Conservation (phyloP, 2,329 filamentous ascomycete species). For the Myriosclerotinia curreyana region DNA sequence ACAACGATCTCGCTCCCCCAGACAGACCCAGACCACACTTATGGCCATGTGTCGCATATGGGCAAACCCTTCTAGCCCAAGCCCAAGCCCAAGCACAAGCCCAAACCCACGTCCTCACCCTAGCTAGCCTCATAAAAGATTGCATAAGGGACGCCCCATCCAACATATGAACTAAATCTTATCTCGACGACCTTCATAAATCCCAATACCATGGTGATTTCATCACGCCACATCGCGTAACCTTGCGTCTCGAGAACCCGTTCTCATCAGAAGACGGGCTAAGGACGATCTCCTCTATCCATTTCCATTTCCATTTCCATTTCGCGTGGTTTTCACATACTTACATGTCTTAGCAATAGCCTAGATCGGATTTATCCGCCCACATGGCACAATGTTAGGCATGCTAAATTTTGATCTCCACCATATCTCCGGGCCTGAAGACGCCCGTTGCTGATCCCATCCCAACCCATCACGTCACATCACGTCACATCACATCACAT, state of each 20-base stretch:
- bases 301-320: not conserved
- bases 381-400: not conserved
- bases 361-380: not conserved
- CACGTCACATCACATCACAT: no score
- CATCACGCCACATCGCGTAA: not conserved
- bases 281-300: constrained; percentile 5
- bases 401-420: not conserved
- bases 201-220: not conserved
- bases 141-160: not conserved
- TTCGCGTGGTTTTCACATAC: no score
- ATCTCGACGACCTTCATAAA: not conserved
- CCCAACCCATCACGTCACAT: not conserved
- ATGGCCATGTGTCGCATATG: not conserved
- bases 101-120: not conserved
- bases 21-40: not conserved
- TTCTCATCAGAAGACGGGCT: not conserved
- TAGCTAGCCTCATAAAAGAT: no score
- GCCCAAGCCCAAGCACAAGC: not conserved
- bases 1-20: not conserved
- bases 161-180: not conserved
- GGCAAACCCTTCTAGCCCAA: not conserved
- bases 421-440: not conserved
- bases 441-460: not conserved
- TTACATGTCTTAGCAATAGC: not conserved
- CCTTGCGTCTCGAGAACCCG: not conserved